Conservation (phyloP, 2,329 filamentous ascomycete species). For the Pezicula radicicola region DNA sequence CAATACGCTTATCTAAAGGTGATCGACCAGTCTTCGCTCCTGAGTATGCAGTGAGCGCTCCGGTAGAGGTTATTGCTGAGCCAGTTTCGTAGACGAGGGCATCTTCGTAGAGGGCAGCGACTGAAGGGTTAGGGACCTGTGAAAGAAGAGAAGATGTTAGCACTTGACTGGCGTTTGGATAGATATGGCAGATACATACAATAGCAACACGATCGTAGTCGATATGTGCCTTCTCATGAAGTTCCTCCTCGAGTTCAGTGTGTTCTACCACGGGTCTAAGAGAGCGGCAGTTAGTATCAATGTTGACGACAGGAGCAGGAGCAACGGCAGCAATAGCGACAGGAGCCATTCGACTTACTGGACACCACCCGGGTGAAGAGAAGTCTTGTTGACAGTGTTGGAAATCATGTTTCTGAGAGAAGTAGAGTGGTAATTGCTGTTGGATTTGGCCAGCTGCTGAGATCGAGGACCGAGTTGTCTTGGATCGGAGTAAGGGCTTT, state of each 20-base stretch:
- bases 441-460: conserved; percentile 16
- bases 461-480: conserved; percentile 16
- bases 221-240: conserved; percentile 97
- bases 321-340: neutral
- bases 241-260: conserved; percentile 96
- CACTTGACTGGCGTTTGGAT: conserved; percentile 3
- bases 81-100: conserved; percentile 96
- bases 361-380: conserved; percentile 28
- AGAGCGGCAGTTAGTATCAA: conserved; percentile 8
- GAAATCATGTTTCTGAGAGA: conserved; percentile 27
- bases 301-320: conserved; percentile 1
- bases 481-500: conserved; percentile 27
- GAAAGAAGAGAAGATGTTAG: neutral
- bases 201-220: conserved; percentile 99
- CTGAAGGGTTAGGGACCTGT: conserved; percentile 76
- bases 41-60: conserved; percentile 95
- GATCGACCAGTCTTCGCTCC: conserved; percentile 97
- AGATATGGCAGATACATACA: conserved; percentile 52
- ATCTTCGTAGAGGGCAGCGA: conserved; percentile 97
- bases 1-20: conserved; percentile 94
- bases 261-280: conserved; percentile 77
- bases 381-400: conserved; percentile 26
- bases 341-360: conserved; percentile 16
- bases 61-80: conserved; percentile 93
- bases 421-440: conserved; percentile 22